phyloP scores from a whole-genome alignment of 805 yeast genomes.

The Cyberlindnera suaveolens region DNA sequence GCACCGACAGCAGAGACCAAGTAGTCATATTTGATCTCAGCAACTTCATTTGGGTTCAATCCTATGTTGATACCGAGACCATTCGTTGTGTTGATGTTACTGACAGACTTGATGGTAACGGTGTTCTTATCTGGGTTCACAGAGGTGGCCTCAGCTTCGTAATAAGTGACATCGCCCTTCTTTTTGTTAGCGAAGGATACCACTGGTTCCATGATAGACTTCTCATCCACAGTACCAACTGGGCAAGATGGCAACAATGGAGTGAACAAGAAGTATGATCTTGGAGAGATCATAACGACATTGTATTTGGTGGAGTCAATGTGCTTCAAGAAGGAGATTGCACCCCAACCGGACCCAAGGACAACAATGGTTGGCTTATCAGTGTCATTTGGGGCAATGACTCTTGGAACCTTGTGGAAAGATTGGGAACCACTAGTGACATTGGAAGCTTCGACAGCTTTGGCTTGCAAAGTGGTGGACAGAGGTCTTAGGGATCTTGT shows the following conservation, averaged over 20 bases:
- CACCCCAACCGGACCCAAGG: conserved; percentile 93
- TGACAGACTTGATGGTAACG: conserved; percentile 49
- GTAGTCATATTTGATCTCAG: conserved; percentile 65
- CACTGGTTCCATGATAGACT: conserved; percentile 92
- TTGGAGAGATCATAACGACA: conserved; percentile 84
- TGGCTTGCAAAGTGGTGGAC: background rate
- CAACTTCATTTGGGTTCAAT: conserved; percentile 33
- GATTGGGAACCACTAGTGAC: conserved; percentile 26
- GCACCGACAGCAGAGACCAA: conserved; percentile 91
- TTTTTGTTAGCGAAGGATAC: conserved; percentile 76
- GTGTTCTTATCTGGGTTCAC: conserved; percentile 72
- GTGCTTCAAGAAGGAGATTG: conserved; percentile 76
- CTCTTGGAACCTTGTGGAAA: conserved; percentile 33
- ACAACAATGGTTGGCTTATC: conserved; percentile 47
- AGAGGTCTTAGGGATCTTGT: too few species aligned
- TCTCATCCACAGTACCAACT: conserved; percentile 84
- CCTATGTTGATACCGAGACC: conserved; percentile 26
- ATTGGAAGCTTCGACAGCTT: conserved; percentile 5
- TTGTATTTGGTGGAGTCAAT: conserved; percentile 84
- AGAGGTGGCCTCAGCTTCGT: conserved; percentile 86
- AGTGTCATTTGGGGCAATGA: conserved; percentile 27
- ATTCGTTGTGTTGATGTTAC: conserved; percentile 32
- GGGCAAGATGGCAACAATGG: conserved; percentile 91
- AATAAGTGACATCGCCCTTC: conserved; percentile 72
- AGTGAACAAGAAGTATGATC: conserved; percentile 90